A percentile compares a stretch with the other conserved stretches of the same genome.
Conservation (phyloP, 441 rosid genomes). For the Adansonia gregorii region DNA sequence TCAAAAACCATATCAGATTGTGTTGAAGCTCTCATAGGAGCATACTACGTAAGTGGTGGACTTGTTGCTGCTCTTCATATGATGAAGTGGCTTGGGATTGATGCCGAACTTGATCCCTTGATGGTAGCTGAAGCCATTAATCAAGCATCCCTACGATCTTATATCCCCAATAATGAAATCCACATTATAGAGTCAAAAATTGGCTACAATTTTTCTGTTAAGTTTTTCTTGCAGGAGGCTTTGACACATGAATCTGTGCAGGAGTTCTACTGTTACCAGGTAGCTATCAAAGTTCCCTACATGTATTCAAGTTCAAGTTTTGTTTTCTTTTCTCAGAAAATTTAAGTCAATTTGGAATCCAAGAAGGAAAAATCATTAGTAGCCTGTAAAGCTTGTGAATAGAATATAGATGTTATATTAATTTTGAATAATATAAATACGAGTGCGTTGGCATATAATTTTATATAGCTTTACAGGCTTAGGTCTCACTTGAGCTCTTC, state of each 20-base stretch:
- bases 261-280: constrained; percentile 73
- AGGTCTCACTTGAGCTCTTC: constrained; percentile 21
- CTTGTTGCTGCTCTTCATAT: constrained; percentile 61
- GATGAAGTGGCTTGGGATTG: constrained; percentile 85
- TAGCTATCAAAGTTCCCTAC: constrained; percentile 33
- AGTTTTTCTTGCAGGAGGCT: constrained; percentile 86
- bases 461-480: constrained; percentile 16
- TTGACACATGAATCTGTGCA: constrained; percentile 69
- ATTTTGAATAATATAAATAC: constrained; percentile 6
- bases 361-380: neutral
- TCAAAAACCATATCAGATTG: constrained; percentile 91
- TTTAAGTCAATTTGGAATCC: neutral
- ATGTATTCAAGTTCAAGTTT: neutral
- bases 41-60: constrained; percentile 79
- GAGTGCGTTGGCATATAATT: neutral
- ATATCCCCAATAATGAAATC: constrained; percentile 54
- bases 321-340: neutral
- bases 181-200: constrained; percentile 64
- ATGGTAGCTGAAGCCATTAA: constrained; percentile 52
- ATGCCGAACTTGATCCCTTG: constrained; percentile 52
- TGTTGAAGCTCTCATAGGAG: constrained; percentile 88
- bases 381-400: neutral
- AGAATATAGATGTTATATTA: neutral
- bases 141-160: constrained; percentile 48
- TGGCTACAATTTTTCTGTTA: constrained; percentile 58